Evolutionary conservation across 2,329 filamentous ascomycete genomes (phyloP).

Genomic region (Ophiocordyceps australis): DNA sequence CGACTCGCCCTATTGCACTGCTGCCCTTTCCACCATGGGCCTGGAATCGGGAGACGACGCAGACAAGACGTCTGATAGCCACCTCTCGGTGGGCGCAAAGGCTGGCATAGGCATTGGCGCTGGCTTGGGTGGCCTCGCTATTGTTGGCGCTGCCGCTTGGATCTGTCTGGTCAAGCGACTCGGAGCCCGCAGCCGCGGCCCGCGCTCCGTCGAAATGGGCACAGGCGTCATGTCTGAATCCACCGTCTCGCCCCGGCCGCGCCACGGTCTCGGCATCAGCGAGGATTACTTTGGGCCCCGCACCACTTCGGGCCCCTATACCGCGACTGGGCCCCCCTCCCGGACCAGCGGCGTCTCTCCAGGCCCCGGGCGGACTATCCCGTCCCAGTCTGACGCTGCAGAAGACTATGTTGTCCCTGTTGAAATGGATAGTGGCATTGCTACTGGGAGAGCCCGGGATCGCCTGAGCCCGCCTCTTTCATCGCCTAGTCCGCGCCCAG

Average conservation of each 20-base stretch:
- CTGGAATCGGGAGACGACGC: conserved; percentile 11
- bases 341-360: conserved; percentile 10
- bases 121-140: conserved; percentile 19
- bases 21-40: conserved; percentile 5
- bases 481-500: conserved; percentile 3
- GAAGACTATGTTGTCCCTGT: conserved; percentile 29
- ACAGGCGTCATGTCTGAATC: conserved; percentile 14
- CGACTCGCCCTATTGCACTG: conserved; percentile 8
- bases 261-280: conserved; percentile 11
- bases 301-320: conserved; percentile 26
- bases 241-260: conserved; percentile 8
- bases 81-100: conserved; percentile 29
- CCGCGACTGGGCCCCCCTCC: conserved; percentile 13
- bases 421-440: conserved; percentile 38
- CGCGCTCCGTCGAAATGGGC: conserved; percentile 4
- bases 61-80: conserved; percentile 3
- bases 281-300: conserved; percentile 25
- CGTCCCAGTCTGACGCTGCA: conserved; percentile 14
- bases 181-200: conserved; percentile 7
- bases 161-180: conserved; percentile 23
- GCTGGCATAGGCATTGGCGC: conserved; percentile 38
- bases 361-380: conserved; percentile 18
- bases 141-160: conserved; percentile 26
- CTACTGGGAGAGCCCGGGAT: no score
- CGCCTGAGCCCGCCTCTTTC: no score